Base-by-base conservation (phyloP, 2,329 filamentous ascomycete genomes). In the Hypoxylon sp. region DNA sequence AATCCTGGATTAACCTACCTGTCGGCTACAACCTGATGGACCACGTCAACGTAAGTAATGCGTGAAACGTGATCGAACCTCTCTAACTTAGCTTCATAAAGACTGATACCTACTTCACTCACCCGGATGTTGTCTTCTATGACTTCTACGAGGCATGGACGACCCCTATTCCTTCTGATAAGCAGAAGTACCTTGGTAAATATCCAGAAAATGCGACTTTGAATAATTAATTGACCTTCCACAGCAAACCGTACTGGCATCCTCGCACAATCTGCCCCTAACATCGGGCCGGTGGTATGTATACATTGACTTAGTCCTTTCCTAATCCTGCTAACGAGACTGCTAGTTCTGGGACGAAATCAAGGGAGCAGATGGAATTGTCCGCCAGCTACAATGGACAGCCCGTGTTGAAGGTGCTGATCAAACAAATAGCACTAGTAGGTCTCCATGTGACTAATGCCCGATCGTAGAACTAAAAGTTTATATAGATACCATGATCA, bases 351-450 rank as follows among this genome's bases (percentile, higher is more conserved):
- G 85, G 84, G 87, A 90, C 69, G 84, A 88, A 66, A 84, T 90
- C 74, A 79, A 75, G 36, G 83, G 84, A 7, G 77, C 71, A 3
- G 89, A 92, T 71, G 88, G 88, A 28, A 85, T 88, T 64, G 83
- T 85, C 5, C 85, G 89, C 48, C 86, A 90, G 70, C 79, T 91
- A 32, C 89, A 91, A 75, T 91, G 87, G 82, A 91, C 89, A 6
- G 86, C 88, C 41, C 85, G 89, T 70, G 87, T 90, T 38, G 89
- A 91, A 70, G 85, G 84, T 45, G 83, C 80, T 55, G 75, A 77
- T 53, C 66, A 72, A 45, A 78, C 79, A n/a, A 75, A 74, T 32
- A 76, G 70, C 48, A 77, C 75, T 53, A 76, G 75, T 77, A 66
- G 69, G 75, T 60, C 45, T 17, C n/a, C 2, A 10, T n/a, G 1